Evolutionary conservation across 257 asterid species (phyloP).

Genomic region (Salvia splendens): DNA sequence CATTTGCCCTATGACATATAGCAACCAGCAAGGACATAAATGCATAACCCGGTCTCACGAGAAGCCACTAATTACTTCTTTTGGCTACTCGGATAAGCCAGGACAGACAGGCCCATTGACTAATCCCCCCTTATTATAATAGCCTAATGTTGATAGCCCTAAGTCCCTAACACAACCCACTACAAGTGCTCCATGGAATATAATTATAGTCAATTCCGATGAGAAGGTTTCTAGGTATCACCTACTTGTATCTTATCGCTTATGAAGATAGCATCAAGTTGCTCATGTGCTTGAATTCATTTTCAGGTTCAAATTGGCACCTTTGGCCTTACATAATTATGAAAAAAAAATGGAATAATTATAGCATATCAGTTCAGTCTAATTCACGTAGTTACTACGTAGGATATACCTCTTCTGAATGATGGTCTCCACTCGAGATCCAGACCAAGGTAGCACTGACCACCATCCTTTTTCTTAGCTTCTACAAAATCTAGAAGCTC

Average conservation of each 20-base stretch:
- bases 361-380: conserved; percentile 5
- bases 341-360: not conserved
- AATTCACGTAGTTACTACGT: not conserved
- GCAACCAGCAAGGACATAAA: conserved; percentile 8
- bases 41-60: not conserved
- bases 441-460: conserved; percentile 72
- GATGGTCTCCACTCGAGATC: conserved; percentile 95
- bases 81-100: no score
- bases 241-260: conserved; percentile 2
- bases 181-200: not conserved
- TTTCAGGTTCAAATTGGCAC: not conserved
- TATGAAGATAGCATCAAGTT: conserved; percentile 5
- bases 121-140: not conserved
- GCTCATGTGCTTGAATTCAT: conserved; percentile 8
- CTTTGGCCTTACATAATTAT: not conserved
- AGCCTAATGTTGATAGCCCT: not conserved
- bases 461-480: conserved; percentile 57
- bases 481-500: conserved; percentile 74
- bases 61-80: no score
- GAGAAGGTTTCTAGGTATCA: not conserved
- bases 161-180: not conserved
- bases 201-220: not conserved
- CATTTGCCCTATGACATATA: not conserved
- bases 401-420: conserved; percentile 62
- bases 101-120: not conserved